Evolutionary conservation across 805 yeast genomes (phyloP).

Genomic region (Suhomyces pyralidae): DNA sequence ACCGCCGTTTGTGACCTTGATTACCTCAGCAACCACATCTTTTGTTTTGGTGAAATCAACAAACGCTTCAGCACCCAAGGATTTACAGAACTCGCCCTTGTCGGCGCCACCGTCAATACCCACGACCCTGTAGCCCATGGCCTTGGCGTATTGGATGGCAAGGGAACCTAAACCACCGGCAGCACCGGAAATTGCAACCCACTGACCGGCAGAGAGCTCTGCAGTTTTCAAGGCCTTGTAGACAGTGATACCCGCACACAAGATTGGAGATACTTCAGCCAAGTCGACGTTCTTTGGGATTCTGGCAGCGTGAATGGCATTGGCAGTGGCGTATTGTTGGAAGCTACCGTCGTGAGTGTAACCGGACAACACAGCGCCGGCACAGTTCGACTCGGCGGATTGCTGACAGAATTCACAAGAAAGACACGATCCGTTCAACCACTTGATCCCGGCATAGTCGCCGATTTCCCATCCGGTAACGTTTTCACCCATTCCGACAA

Average conservation of each 20-base stretch:
- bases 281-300: constrained; percentile 73
- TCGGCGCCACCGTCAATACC: constrained; percentile 71
- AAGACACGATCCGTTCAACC: constrained; percentile 78
- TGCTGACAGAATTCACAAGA: constrained; percentile 71
- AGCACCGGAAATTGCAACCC: constrained; percentile 78
- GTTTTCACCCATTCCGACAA: constrained; percentile 69
- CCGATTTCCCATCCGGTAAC: constrained; percentile 74
- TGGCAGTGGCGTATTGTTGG: constrained; percentile 89
- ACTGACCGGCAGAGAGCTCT: constrained; percentile 62
- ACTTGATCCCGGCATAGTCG: constrained; percentile 79
- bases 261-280: constrained; percentile 74
- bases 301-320: constrained; percentile 81
- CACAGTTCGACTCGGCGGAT: constrained; percentile 69
- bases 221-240: constrained; percentile 88
- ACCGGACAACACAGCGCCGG: constrained; percentile 63
- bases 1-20: constrained; percentile 54
- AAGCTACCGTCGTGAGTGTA: constrained; percentile 89
- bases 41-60: constrained; percentile 52
- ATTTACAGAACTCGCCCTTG: constrained; percentile 51
- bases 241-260: constrained; percentile 90
- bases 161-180: constrained; percentile 78
- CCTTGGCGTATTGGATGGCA: constrained; percentile 71
- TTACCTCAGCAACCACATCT: constrained; percentile 46
- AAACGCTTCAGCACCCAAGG: constrained; percentile 65
- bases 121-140: constrained; percentile 71